A percentile compares a stretch with the other conserved stretches of the same genome.
Evolutionary conservation across 1,284 basidiomycete species (phyloP).

Genomic region (Tremellales sp.): DNA sequence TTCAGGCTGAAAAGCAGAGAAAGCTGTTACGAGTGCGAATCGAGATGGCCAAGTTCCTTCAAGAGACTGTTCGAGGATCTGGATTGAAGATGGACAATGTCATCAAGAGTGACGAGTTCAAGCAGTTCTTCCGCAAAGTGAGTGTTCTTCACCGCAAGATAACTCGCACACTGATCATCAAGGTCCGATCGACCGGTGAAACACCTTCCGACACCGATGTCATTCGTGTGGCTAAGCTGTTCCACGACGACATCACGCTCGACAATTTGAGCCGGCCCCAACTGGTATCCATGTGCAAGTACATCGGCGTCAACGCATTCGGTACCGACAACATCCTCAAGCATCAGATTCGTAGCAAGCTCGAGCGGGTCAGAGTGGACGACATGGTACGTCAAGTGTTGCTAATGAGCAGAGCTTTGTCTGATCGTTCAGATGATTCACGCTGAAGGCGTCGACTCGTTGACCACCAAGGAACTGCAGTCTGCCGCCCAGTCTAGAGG

Average conservation of each 20-base stretch:
- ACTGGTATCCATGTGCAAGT: conserved; percentile 92
- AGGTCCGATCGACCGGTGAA: conserved; percentile 93
- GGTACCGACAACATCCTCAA: conserved; percentile 98
- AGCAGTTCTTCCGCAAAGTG: conserved; percentile 97
- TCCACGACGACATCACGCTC: conserved; percentile 94
- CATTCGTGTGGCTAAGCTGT: conserved; percentile 91
- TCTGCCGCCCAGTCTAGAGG: conserved; percentile 92
- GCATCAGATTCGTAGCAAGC: conserved; percentile 80
- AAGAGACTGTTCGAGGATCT: conserved; percentile 92
- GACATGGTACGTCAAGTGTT: conserved; percentile 60
- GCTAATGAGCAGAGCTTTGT: no score
- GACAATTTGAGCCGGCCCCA: conserved; percentile 98
- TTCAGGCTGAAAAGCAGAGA: conserved; percentile 93
- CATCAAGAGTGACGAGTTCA: conserved; percentile 90
- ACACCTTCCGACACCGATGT: conserved; percentile 82
- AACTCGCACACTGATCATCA: conserved; percentile 2
- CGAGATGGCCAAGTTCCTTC: conserved; percentile 99
- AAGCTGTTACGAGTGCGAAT: conserved; percentile 90
- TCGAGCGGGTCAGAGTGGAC: conserved; percentile 81
- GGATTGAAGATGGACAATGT: conserved; percentile 89
- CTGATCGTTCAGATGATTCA: conserved; percentile 84
- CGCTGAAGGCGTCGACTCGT: conserved; percentile 80
- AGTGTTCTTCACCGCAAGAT: conserved; percentile 4
- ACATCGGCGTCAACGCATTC: conserved; percentile 98
- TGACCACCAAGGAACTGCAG: conserved; percentile 86